Evolutionary conservation across 139 green algal species (phyloP).

Genomic region (Chlorella sp.): DNA sequence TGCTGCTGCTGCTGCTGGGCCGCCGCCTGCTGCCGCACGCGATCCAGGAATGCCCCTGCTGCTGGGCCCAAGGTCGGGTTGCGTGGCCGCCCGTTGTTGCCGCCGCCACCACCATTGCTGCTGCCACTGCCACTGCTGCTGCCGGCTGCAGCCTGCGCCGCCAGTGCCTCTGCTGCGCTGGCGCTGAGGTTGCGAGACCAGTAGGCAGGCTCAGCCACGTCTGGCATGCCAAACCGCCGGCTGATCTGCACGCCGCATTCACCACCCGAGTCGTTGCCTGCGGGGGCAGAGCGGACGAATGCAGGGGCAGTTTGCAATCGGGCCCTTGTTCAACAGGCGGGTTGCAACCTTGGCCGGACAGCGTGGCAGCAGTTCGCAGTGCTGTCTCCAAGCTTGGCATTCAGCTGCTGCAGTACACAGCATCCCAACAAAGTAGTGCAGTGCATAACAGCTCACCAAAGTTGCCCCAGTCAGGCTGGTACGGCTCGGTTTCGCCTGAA

Average conservation of each 20-base stretch:
- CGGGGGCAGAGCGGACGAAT: too few species aligned
- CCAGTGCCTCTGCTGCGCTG: not conserved
- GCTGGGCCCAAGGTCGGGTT: conserved; percentile 34
- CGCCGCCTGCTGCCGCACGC: not conserved
- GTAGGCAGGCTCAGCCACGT: not conserved
- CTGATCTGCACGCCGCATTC: conserved; percentile 73
- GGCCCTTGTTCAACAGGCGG: too few species aligned
- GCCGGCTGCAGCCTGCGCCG: not conserved
- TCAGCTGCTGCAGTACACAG: too few species aligned
- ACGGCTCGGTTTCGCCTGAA: conserved; percentile 49
- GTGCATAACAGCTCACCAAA: conserved; percentile 27
- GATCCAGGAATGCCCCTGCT: not conserved
- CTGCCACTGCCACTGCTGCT: not conserved
- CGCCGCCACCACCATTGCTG: not conserved
- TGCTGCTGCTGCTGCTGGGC: conserved; percentile 6
- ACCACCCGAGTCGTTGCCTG: conserved; percentile 67
- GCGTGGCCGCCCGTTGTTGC: not conserved
- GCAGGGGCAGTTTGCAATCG: too few species aligned
- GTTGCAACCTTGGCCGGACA: too few species aligned
- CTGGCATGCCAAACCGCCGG: conserved; percentile 72
- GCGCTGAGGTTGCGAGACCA: not conserved
- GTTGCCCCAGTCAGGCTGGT: conserved; percentile 60
- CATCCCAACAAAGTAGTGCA: too few species aligned
- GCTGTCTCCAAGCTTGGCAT: too few species aligned
- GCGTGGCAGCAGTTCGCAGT: too few species aligned